Evolutionary conservation across 2,329 filamentous ascomycete genomes (phyloP), one percentile per base, ranked within the genome.

Genomic region (Ophiostoma triangulosporum): DNA sequence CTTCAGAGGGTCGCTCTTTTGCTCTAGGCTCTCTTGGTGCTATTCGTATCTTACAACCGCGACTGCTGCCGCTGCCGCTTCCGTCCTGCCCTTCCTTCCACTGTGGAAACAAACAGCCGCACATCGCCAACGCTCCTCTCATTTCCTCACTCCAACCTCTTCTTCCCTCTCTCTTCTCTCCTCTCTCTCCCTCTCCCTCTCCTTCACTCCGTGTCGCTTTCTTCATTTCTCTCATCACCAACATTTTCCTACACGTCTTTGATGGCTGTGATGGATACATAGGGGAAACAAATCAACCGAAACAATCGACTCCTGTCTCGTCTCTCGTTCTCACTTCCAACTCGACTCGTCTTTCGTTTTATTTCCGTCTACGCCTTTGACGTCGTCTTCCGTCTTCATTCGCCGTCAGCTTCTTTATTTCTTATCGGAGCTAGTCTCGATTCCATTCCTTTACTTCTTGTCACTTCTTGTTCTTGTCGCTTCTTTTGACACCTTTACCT

Each of bases 271-370:
- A 52, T 52, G 54, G 48, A 48, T 27, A 26, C 36, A 32, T 56
- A 45, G 14, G 22, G 40, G 15, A n/a, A 45, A 46, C 20, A 46
- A 20, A 29, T 4, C 15, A 46, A 31, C 43, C 31, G 20, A 40
- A 17, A 9, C 48, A 29, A 62, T 38, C 31, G 62, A 61, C 50
- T 48, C 11, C 40, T 54, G 50, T 53, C 50, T 22, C 22, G 31
- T 15, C 38, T 51, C 20, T 51, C 50, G 48, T 51, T 53, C 40
- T 49, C 49, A 43, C 33, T 53, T 32, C 29, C 24, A 24, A 40
- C 32, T 22, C 26, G 20, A 15, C 45, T 45, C 35, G 9, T 35
- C 29, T 50, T 31, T 49, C 33, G 51, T 51, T 45, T 48, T 12
- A 22, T 31, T 43, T 32, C 24, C 43, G 22, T 29, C 6, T 12